Conservation (phyloP, 305 asterid genomes). For the Fraxinus nigra region DNA sequence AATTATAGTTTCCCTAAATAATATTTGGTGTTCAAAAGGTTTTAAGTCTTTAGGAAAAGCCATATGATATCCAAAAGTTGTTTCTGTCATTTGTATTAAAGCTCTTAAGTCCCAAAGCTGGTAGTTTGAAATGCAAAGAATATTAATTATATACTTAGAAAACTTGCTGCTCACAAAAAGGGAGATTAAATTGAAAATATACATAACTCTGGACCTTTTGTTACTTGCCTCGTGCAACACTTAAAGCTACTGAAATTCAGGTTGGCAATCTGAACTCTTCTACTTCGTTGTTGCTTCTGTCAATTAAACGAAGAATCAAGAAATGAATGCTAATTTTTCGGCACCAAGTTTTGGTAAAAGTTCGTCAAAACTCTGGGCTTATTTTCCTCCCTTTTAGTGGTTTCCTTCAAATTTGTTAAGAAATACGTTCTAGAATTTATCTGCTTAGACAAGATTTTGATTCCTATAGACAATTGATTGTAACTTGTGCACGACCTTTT, state of each 20-base stretch:
- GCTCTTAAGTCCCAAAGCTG: background rate
- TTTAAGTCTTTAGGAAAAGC: background rate
- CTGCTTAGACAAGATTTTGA: background rate
- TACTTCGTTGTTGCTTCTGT: conserved; percentile 81
- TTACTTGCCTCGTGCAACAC: conserved; percentile 85
- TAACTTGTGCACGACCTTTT: background rate
- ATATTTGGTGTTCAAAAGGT: background rate
- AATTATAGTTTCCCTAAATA: background rate
- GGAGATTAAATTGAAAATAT: conserved; percentile 16
- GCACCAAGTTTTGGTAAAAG: background rate
- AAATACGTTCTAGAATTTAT: background rate
- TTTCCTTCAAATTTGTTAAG: no score
- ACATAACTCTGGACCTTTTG: conserved; percentile 14
- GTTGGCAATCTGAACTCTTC: conserved; percentile 73
- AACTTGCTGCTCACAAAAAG: background rate
- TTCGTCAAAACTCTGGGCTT: background rate
- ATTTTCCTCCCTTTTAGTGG: background rate
- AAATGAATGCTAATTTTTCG: conserved; percentile 21
- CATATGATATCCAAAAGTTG: background rate
- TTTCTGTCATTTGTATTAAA: background rate
- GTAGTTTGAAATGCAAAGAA: background rate
- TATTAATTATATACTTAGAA: background rate
- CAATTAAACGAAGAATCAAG: conserved; percentile 13
- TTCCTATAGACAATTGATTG: background rate
- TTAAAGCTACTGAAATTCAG: conserved; percentile 74